phyloP scores from a whole-genome alignment of 2,329 filamentous ascomycete genomes.

The Calycina herbarum region DNA sequence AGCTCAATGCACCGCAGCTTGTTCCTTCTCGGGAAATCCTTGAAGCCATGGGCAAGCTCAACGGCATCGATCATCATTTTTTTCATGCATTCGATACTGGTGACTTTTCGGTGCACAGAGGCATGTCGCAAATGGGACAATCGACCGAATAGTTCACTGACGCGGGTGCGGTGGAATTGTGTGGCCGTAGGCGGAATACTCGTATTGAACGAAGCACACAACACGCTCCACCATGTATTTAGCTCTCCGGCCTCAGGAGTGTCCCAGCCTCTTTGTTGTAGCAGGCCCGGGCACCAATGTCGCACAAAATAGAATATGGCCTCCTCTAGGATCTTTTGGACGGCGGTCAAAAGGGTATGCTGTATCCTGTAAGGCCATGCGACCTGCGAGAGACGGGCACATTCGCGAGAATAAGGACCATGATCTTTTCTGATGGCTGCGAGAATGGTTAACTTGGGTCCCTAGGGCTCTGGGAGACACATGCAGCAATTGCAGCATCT shows the following conservation, averaged over 20 bases:
- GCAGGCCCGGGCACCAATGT: conserved; percentile 3
- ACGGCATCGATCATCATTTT: conserved; percentile 14
- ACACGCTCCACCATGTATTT: conserved; percentile 8
- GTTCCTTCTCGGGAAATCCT: conserved; percentile 8
- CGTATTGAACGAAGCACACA: neutral
- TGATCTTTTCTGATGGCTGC: neutral
- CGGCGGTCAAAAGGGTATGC: conserved; percentile 2
- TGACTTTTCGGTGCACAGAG: conserved; percentile 10
- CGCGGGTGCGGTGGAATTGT: neutral
- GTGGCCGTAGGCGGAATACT: neutral
- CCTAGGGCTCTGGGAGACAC: neutral
- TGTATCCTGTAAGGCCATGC: neutral
- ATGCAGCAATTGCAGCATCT: neutral
- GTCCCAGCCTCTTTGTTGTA: conserved; percentile 5
- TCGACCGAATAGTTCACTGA: conserved; percentile 4
- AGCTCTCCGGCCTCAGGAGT: conserved; percentile 13
- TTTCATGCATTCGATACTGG: conserved; percentile 6
- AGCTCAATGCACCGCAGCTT: conserved; percentile 11
- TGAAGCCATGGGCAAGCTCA: neutral
- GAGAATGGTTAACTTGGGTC: neutral
- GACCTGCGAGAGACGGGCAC: neutral
- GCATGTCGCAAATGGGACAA: conserved; percentile 13
- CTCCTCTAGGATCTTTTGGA: conserved; percentile 15
- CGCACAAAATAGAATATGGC: conserved; percentile 10
- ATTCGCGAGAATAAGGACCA: neutral